phyloP scores from a whole-genome alignment of 371 early-diverging fungal genomes.

The Syncephalis plumigaleata region DNA sequence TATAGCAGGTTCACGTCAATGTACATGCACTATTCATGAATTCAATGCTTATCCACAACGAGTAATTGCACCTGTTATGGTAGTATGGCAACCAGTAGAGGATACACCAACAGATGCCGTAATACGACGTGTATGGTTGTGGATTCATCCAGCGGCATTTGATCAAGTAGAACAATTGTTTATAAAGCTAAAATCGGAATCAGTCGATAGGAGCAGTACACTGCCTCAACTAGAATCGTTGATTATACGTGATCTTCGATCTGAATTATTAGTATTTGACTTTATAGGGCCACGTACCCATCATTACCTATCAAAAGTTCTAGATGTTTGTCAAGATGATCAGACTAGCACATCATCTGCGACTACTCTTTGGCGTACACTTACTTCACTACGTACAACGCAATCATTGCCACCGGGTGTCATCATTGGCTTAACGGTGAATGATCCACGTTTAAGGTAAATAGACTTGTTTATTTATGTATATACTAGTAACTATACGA shows the following conservation, averaged over 20 bases:
- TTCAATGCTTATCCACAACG: constrained; percentile 29
- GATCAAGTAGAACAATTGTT: constrained; percentile 14
- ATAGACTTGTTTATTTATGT: background rate
- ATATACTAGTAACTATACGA: constrained; percentile 1
- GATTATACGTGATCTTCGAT: constrained; percentile 3
- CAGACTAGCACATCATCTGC: background rate
- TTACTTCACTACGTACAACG: constrained; percentile 30
- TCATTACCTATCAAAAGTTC: background rate
- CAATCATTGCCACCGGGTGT: constrained; percentile 47
- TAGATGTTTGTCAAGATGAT: background rate
- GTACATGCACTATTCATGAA: constrained; percentile 29
- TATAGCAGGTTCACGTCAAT: constrained; percentile 35
- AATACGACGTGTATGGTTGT: constrained; percentile 30
- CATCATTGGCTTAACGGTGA: constrained; percentile 39
- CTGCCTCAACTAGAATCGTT: background rate
- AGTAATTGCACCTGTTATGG: constrained; percentile 36
- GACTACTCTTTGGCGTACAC: constrained; percentile 18
- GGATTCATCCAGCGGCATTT: constrained; percentile 44
- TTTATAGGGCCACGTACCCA: constrained; percentile 63
- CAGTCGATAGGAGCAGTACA: constrained; percentile 2
- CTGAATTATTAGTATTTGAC: constrained; percentile 38
- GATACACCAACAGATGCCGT: background rate
- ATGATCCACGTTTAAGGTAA: constrained; percentile 59
- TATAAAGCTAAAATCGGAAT: constrained; percentile 3
- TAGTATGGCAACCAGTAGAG: constrained; percentile 41